Conservation (phyloP, 768 basidiomycete genomes). For the Leccinum longicurvipes region DNA sequence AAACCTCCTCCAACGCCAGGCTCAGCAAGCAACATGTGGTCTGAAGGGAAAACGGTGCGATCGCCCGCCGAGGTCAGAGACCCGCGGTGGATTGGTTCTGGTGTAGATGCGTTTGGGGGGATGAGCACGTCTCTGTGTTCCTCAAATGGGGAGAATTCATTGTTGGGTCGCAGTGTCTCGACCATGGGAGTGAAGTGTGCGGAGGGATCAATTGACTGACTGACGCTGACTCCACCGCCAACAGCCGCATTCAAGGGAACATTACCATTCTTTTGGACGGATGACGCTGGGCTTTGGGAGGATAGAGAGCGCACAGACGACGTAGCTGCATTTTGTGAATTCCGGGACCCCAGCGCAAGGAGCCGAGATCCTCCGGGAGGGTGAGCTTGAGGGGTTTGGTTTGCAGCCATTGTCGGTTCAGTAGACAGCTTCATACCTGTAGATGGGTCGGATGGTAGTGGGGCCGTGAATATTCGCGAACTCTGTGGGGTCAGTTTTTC, state of each 20-base stretch:
- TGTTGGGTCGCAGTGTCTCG: conserved; percentile 13
- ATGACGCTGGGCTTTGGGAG: conserved; percentile 23
- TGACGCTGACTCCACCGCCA: conserved; percentile 7
- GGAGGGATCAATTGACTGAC: conserved; percentile 16
- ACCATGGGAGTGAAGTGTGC: conserved; percentile 8
- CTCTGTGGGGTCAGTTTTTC: conserved; percentile 23
- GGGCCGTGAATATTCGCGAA: conserved; percentile 38
- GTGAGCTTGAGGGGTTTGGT: conserved; percentile 34
- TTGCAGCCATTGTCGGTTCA: conserved; percentile 42
- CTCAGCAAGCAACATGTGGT: conserved; percentile 20
- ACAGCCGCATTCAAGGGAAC: conserved; percentile 6
- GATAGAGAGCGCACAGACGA: conserved; percentile 17
- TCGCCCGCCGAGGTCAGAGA: conserved; percentile 17
- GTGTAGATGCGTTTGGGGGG: conserved; percentile 7
- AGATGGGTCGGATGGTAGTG: conserved; percentile 22
- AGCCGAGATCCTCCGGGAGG: conserved; percentile 41
- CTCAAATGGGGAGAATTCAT: conserved; percentile 58
- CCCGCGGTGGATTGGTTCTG: conserved; percentile 22
- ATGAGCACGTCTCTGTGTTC: conserved; percentile 30
- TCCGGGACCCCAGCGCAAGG: conserved; percentile 36
- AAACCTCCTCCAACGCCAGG: conserved; percentile 13
- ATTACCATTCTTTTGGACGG: conserved; percentile 24
- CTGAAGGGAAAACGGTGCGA: conserved; percentile 21
- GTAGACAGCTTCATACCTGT: conserved; percentile 23
- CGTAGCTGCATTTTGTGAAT: conserved; percentile 17